Percentiles rank a stretch among this genome's conserved stretches.
Evolutionary conservation across 2,329 filamentous ascomycete species (phyloP).

Genomic region (Nigrospora sphaerica): DNA sequence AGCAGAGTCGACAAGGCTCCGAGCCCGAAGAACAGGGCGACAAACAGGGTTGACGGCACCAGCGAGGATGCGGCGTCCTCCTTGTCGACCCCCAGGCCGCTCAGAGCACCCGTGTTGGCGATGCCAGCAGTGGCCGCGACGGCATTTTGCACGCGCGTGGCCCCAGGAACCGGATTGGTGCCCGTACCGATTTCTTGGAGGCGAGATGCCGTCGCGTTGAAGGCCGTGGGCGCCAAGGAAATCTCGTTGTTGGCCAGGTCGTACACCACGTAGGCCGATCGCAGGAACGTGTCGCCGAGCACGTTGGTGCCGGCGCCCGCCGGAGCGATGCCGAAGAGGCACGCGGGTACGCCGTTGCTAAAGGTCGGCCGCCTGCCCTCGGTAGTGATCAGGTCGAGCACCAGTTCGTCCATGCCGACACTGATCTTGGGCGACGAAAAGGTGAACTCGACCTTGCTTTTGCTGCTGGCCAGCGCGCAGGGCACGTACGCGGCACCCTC

Average conservation of each 20-base stretch:
- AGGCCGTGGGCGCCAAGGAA: conserved; percentile 60
- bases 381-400: conserved; percentile 42
- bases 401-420: conserved; percentile 52
- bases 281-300: conserved; percentile 67
- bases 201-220: conserved; percentile 44
- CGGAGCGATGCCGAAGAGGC: conserved; percentile 61
- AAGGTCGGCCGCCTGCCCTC: conserved; percentile 43
- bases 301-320: conserved; percentile 49
- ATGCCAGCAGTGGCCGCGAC: conserved; percentile 42
- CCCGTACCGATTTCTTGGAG: conserved; percentile 50
- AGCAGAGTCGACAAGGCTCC: background rate
- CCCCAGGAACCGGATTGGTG: conserved; percentile 43
- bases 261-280: conserved; percentile 70
- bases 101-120: background rate
- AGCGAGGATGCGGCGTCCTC: background rate
- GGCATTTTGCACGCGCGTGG: conserved; percentile 39
- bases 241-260: conserved; percentile 67
- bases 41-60: background rate
- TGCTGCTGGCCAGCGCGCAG: conserved; percentile 40
- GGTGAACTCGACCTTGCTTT: conserved; percentile 40
- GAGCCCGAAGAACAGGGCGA: background rate
- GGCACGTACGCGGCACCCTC: conserved; percentile 54
- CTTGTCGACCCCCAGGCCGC: background rate
- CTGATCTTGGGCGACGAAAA: conserved; percentile 48
- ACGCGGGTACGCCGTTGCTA: conserved; percentile 46